Conservation (phyloP, 768 basidiomycete species). For the Mycena pura region DNA sequence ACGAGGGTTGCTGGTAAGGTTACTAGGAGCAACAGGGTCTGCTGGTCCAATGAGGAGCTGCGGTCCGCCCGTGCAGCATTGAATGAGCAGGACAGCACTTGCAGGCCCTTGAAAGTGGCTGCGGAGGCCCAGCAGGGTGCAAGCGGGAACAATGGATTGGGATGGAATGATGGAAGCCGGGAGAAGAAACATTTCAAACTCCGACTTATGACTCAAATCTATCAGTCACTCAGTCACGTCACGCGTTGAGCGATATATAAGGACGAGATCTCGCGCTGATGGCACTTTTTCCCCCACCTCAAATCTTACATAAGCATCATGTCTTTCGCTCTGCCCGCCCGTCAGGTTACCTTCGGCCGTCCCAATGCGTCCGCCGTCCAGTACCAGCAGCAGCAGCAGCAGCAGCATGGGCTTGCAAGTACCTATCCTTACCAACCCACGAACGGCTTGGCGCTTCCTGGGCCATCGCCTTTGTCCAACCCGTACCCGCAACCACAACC, state of each 20-base stretch:
- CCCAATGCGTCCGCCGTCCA: conserved; percentile 56
- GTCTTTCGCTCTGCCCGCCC: conserved; percentile 76
- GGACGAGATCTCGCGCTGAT: conserved; percentile 34
- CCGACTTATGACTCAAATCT: neutral
- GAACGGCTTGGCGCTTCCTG: conserved; percentile 53
- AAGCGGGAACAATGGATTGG: neutral
- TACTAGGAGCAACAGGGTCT: neutral
- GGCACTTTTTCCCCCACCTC: conserved; percentile 40
- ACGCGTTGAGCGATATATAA: conserved; percentile 50
- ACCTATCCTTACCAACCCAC: conserved; percentile 55
- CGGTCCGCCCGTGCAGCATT: neutral
- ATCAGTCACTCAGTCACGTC: neutral
- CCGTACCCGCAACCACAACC: conserved; percentile 51
- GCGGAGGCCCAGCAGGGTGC: neutral
- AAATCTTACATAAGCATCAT: conserved; percentile 43
- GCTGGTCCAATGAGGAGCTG: neutral
- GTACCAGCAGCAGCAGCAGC: conserved; percentile 44
- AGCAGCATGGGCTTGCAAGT: conserved; percentile 56
- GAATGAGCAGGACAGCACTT: neutral
- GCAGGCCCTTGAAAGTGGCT: no score
- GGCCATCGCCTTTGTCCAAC: conserved; percentile 63
- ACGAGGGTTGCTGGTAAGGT: conserved; percentile 5
- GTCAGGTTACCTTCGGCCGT: conserved; percentile 80
- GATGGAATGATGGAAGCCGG: no score
- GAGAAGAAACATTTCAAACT: neutral